Base-by-base conservation (phyloP, 441 rosid genomes). In the Pelargonium citronellum region DNA sequence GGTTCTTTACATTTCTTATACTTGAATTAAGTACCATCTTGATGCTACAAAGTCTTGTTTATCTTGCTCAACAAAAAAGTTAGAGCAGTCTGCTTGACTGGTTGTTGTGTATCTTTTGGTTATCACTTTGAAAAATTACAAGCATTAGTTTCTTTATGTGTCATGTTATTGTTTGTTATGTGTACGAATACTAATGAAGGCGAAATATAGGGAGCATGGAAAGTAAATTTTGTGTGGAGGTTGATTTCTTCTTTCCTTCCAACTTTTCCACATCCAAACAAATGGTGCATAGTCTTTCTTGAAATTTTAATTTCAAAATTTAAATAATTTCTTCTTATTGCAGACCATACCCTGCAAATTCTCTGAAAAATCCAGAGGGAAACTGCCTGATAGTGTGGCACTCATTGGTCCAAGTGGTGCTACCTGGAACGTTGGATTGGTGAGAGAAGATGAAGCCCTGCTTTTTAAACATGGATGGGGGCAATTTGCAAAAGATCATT, bases 401-500 rank as follows among this genome's bases (percentile, higher is more conserved):
- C 58, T 51, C 7, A 5, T 51, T 51, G 58, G 58, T 51, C 58
- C 58, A 13, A n/a, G 58, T n/a, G 58, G 58, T 51, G 58, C 17
- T 51, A 13, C 58, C 17, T 51, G 58, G 58, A 13, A 51, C 17
- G 12, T 51, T 51, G 58, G 58, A 51, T 51, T 51, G 17, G 58
- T 51, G 6, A 51, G 58, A n/a, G 58, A 51, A 1, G 15, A 51
- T 12, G 58, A n/a, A 4, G 15, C 58, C 58, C 58, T 51, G 58
- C 15, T 51, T 51, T 51, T 51, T 4, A 51, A 51, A n/a, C 58
- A 51, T n/a, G 58, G 58, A 16, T 51, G 58, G 58, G 16, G 7
- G 58, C 58, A 51, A 51, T 51, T 51, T 51, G 58, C 58, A 51
- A 51, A 51, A 51, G 58, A 51, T n/a, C 58, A 51, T 13, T n/a